Conservation (phyloP, 192 early-diverging fungal genomes). For the Backusella tuberculispora region DNA sequence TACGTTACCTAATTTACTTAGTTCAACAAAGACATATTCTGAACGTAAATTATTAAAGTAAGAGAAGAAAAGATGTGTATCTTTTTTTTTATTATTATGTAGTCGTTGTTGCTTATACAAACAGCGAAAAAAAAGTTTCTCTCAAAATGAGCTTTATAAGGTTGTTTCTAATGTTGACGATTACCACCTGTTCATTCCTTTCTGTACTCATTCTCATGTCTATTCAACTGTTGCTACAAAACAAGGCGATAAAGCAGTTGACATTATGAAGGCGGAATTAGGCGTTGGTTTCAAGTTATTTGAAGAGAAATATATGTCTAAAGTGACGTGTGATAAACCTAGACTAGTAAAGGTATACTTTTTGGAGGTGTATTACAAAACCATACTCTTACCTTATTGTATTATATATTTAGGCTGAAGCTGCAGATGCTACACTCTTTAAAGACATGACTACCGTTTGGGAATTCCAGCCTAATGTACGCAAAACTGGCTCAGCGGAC, state of each 20-base stretch:
- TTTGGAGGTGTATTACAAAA: background rate
- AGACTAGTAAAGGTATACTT: conserved; percentile 61
- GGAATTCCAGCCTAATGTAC: conserved; percentile 62
- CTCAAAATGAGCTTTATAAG: conserved; percentile 77
- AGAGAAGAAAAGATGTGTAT: background rate
- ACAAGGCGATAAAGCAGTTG: conserved; percentile 14
- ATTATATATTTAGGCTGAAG: conserved; percentile 49
- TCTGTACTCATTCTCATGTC: conserved; percentile 71
- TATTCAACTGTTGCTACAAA: conserved; percentile 43
- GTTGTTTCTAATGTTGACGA: conserved; percentile 82
- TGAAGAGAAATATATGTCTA: conserved; percentile 78
- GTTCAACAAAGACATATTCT: conserved; percentile 21
- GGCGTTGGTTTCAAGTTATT: conserved; percentile 80
- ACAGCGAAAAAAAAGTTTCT: conserved; percentile 57
- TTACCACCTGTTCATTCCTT: conserved; percentile 84
- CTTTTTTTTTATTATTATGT: background rate
- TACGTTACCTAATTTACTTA: conserved; percentile 20
- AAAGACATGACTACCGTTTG: conserved; percentile 67
- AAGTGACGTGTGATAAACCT: conserved; percentile 68
- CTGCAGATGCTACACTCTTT: conserved; percentile 65
- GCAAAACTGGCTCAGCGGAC: conserved; percentile 30
- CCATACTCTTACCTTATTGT: background rate
- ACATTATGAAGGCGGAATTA: conserved; percentile 69
- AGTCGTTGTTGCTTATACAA: background rate
- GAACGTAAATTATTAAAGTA: conserved; percentile 29